Conservation (phyloP, 208 protist genomes). For the Crithidia mellificae region DNA sequence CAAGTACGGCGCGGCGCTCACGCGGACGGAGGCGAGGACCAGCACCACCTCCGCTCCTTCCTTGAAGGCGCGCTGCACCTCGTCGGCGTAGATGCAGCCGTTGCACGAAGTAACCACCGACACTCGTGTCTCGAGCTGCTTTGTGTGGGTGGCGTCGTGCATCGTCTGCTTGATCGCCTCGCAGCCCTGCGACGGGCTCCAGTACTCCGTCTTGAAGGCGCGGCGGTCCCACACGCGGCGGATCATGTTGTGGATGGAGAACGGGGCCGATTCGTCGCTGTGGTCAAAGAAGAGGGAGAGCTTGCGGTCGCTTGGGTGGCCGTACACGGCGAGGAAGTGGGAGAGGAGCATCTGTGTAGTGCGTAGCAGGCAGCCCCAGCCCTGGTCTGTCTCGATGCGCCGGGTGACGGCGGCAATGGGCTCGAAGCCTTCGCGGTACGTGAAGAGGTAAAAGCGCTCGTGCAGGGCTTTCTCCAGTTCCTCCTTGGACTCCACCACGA, state of each 20-base stretch:
- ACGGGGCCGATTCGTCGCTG: constrained; percentile 40
- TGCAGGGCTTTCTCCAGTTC: constrained; percentile 47
- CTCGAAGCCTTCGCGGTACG: constrained; percentile 73
- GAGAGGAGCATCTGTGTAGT: constrained; percentile 84
- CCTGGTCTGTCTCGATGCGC: constrained; percentile 55
- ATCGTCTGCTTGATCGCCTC: constrained; percentile 61
- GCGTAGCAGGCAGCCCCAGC: constrained; percentile 84
- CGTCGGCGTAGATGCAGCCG: constrained; percentile 47
- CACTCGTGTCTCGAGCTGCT: constrained; percentile 39
- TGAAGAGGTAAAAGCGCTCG: constrained; percentile 60
- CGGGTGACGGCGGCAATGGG: constrained; percentile 35
- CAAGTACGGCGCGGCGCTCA: constrained; percentile 39
- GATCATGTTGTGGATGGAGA: constrained; percentile 76
- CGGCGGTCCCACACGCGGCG: constrained; percentile 31
- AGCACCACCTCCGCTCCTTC: constrained; percentile 50
- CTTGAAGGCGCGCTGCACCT: constrained; percentile 44
- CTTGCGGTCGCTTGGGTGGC: constrained; percentile 30
- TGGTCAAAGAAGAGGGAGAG: constrained; percentile 58
- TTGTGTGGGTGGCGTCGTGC: constrained; percentile 35
- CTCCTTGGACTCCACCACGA: constrained; percentile 28
- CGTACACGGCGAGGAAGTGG: constrained; percentile 55
- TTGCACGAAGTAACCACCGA: constrained; percentile 45
- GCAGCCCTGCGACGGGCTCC: constrained; percentile 74
- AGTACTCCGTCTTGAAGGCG: constrained; percentile 68
- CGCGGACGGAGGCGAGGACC: constrained; percentile 59